Evolutionary conservation across 768 basidiomycete genomes (phyloP).

Genomic region (Tylopilus balloui): DNA sequence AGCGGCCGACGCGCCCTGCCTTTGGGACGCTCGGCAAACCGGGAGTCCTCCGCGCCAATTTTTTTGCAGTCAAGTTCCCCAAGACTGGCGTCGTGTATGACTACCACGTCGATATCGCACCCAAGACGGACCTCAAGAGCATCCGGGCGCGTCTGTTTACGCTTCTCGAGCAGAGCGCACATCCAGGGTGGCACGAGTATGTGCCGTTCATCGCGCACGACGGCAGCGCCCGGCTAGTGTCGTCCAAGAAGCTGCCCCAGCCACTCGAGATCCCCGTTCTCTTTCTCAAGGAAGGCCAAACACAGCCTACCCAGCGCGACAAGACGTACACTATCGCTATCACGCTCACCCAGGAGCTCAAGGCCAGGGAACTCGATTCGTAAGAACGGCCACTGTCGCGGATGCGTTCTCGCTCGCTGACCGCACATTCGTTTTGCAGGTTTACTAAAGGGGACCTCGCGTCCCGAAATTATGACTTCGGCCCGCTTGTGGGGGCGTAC

Average conservation of each 20-base stretch:
- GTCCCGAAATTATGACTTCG: slow-evolving; percentile 38
- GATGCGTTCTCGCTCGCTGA: background rate
- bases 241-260: slow-evolving; percentile 35
- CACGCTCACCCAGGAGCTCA: slow-evolving; percentile 28
- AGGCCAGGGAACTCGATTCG: slow-evolving; percentile 29
- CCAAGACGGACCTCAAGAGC: slow-evolving; percentile 33
- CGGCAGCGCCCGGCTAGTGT: slow-evolving; percentile 38
- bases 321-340: slow-evolving; percentile 39
- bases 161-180: slow-evolving; percentile 37
- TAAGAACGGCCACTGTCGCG: slow-evolving; percentile 21
- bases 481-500: slow-evolving; percentile 42
- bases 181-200: slow-evolving; percentile 36
- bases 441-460: slow-evolving; percentile 36
- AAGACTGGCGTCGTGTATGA: slow-evolving; percentile 38
- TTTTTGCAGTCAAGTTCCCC: slow-evolving; percentile 44
- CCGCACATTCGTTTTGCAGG: slow-evolving; percentile 22
- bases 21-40: slow-evolving; percentile 39
- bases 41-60: slow-evolving; percentile 46
- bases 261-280: slow-evolving; percentile 32
- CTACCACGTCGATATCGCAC: slow-evolving; percentile 39
- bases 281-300: slow-evolving; percentile 41
- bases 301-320: slow-evolving; percentile 25
- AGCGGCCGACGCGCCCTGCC: slow-evolving; percentile 44
- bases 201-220: slow-evolving; percentile 39
- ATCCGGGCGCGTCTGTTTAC: slow-evolving; percentile 40